These are phyloP conservation scores for Globisporangium nodosum DNA, from an alignment of 352 stramenopile genomes.

Conservation along the genomic window DNA sequence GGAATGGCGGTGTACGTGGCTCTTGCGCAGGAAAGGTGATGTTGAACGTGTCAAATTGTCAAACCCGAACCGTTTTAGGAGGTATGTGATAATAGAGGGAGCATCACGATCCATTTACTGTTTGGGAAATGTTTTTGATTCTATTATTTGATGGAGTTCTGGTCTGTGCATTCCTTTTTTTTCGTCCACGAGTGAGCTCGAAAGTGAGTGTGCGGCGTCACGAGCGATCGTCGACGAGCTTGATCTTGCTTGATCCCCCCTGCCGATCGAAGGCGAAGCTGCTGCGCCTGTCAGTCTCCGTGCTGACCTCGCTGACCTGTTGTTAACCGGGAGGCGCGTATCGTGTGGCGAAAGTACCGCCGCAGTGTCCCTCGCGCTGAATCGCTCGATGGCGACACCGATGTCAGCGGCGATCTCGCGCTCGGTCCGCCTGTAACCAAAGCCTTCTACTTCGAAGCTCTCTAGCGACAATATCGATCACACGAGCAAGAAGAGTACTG, in stretches of 20 bases:
- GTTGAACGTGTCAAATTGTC: neutral
- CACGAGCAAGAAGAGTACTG: no score
- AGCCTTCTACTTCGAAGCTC: no score
- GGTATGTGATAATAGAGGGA: neutral
- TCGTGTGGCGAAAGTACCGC: no score
- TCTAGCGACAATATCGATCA: no score
- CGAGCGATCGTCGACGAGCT: neutral
- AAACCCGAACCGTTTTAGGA: neutral
- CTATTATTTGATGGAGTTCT: neutral
- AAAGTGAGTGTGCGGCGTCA: neutral
- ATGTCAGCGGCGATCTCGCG: neutral
- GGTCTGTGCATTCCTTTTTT: neutral
- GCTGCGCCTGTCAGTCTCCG: no score
- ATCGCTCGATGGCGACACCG: neutral
- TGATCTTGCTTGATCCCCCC: no score
- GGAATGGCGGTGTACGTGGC: neutral
- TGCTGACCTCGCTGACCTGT: no score
- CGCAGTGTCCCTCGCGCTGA: no score
- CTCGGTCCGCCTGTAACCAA: no score
- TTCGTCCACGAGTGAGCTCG: neutral
- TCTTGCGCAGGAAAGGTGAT: neutral
- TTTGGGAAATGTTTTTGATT: neutral
- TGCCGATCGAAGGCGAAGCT: no score
- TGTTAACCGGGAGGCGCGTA: no score
- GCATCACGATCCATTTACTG: neutral